phyloP scores from a whole-genome alignment of 75 land plant genomes.

The Picea glauca region DNA sequence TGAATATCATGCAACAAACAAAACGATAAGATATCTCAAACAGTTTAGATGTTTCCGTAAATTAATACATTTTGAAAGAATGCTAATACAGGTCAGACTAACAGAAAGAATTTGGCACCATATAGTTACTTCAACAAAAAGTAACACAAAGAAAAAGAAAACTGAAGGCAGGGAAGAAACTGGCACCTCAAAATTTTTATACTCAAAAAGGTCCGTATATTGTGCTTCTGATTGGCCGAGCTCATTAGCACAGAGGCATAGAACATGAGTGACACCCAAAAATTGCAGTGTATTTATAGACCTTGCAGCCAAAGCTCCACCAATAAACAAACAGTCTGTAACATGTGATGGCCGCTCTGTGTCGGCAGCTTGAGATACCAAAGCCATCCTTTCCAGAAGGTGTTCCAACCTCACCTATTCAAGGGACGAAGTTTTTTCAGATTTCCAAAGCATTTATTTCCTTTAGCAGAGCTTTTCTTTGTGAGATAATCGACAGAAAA shows the following conservation, averaged over 20 bases:
- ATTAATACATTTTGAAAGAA: no score
- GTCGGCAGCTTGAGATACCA: slow-evolving; percentile 29
- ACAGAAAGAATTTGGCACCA: no score
- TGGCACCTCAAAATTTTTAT: slow-evolving; percentile 13
- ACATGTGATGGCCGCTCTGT: slow-evolving; percentile 45
- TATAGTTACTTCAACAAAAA: no score
- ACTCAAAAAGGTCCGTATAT: not conserved
- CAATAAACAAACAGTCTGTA: slow-evolving; percentile 18
- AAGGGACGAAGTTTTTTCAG: not conserved
- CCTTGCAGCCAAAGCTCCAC: slow-evolving; percentile 36
- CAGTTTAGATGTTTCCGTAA: no score
- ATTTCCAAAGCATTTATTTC: not conserved
- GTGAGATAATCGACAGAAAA: no score
- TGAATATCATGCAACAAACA: not conserved
- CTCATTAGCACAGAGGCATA: slow-evolving; percentile 40
- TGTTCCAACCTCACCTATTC: slow-evolving; percentile 41
- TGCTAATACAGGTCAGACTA: no score
- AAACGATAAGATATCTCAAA: no score
- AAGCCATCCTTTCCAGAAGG: slow-evolving; percentile 34
- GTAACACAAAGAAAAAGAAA: no score
- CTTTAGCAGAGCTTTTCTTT: no score
- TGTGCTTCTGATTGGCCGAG: slow-evolving; percentile 14
- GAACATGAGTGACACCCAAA: slow-evolving; percentile 35
- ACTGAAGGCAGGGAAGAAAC: not conserved
- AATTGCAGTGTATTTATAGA: slow-evolving; percentile 26